Percentiles rank a stretch among this genome's conserved stretches.
Evolutionary conservation across 768 basidiomycete genomes (phyloP).

Genomic region (Agrocybe chaxingu): DNA sequence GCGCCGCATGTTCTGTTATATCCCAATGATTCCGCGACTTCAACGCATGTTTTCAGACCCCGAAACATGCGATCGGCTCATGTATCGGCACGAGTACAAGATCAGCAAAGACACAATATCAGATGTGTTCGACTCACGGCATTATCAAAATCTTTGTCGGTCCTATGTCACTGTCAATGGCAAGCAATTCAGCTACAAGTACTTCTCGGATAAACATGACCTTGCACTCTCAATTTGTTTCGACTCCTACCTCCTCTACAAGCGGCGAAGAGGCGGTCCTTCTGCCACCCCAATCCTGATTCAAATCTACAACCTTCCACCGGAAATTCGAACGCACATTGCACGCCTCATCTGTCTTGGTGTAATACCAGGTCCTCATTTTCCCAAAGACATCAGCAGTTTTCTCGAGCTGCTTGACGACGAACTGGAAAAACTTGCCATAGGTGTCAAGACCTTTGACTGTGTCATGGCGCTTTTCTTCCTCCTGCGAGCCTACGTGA

Average conservation of each 20-base stretch:
- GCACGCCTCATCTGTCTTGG: slow-evolving; percentile 31
- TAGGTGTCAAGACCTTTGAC: slow-evolving; percentile 29
- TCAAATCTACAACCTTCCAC: slow-evolving; percentile 41
- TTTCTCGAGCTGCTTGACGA: slow-evolving; percentile 34
- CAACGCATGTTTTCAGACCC: slow-evolving; percentile 16
- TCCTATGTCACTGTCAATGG: slow-evolving; percentile 5
- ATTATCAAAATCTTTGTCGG: slow-evolving; percentile 3
- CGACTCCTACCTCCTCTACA: slow-evolving; percentile 13
- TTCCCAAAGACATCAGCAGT: slow-evolving; percentile 33
- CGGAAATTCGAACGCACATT: slow-evolving; percentile 28
- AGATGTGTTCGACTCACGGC: slow-evolving; percentile 12
- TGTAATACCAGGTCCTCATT: slow-evolving; percentile 39
- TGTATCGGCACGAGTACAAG: slow-evolving; percentile 12
- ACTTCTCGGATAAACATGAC: slow-evolving; percentile 8
- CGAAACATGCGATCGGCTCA: slow-evolving; percentile 6
- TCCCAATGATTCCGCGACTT: slow-evolving; percentile 28
- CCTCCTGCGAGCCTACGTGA: slow-evolving; percentile 23
- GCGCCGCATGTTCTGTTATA: slow-evolving; percentile 19
- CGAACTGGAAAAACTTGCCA: slow-evolving; percentile 27
- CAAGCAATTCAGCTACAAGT: neutral
- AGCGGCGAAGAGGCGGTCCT: slow-evolving; percentile 6
- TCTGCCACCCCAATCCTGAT: slow-evolving; percentile 31
- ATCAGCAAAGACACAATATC: neutral
- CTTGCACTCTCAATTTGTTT: slow-evolving; percentile 10
- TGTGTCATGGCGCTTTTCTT: slow-evolving; percentile 16